phyloP scores from a whole-genome alignment of 2,329 filamentous ascomycete species.

The Akanthomyces dipterigenus region DNA sequence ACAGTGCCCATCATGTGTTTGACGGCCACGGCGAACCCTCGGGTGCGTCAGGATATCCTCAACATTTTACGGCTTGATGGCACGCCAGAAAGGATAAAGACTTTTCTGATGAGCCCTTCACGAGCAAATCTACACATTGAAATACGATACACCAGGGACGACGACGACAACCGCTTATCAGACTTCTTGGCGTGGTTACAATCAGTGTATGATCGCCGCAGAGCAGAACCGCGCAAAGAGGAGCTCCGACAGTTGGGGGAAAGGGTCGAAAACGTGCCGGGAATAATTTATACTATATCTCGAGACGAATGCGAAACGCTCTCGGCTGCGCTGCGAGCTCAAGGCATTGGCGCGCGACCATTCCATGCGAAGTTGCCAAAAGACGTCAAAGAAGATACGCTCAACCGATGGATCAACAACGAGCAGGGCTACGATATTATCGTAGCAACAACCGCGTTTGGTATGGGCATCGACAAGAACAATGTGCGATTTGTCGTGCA shows the following conservation, averaged over 20 bases:
- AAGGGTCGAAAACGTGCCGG: conserved; percentile 58
- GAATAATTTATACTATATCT: conserved; percentile 74
- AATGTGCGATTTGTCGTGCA: conserved; percentile 92
- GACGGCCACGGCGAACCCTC: conserved; percentile 80
- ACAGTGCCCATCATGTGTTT: conserved; percentile 87
- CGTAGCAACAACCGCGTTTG: conserved; percentile 91
- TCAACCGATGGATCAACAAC: conserved; percentile 66
- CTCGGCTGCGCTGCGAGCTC: conserved; percentile 55
- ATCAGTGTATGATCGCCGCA: conserved; percentile 62
- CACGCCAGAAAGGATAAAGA: conserved; percentile 51
- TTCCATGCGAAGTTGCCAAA: conserved; percentile 66
- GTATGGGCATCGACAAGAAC: conserved; percentile 96
- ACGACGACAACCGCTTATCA: conserved; percentile 62
- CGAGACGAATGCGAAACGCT: conserved; percentile 69
- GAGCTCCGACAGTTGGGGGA: conserved; percentile 51
- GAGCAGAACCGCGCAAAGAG: conserved; percentile 47
- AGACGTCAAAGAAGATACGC: conserved; percentile 62
- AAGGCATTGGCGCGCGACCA: conserved; percentile 66
- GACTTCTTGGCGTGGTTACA: conserved; percentile 74
- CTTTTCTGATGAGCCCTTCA: conserved; percentile 77
- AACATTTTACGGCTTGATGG: conserved; percentile 62
- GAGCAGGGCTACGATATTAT: conserved; percentile 79
- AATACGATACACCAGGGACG: conserved; percentile 73
- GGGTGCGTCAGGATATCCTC: conserved; percentile 78
- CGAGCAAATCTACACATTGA: conserved; percentile 87